A percentile compares a stretch with the other conserved stretches of the same genome.
Evolutionary conservation across 495 filamentous ascomycete species (phyloP).

Genomic region (Cryomyces minteri): DNA sequence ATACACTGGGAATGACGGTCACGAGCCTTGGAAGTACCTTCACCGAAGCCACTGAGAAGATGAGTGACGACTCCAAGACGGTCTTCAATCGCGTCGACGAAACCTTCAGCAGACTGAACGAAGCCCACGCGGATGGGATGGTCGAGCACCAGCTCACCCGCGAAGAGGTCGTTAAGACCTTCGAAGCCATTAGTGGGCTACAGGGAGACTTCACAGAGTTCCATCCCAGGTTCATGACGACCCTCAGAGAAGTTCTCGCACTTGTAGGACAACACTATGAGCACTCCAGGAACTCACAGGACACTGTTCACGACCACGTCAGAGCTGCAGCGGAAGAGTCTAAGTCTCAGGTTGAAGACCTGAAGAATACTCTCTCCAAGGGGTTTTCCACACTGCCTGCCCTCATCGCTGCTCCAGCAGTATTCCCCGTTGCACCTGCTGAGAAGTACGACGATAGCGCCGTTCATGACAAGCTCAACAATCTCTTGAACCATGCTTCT

Average conservation of each 20-base stretch:
- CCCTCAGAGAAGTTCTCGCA: slow-evolving; percentile 63
- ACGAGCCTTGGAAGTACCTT: slow-evolving; percentile 22
- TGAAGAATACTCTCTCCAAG: slow-evolving; percentile 33
- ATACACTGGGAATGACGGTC: slow-evolving; percentile 59
- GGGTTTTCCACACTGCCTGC: slow-evolving; percentile 31
- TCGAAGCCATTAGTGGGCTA: slow-evolving; percentile 53
- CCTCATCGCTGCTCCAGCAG: slow-evolving; percentile 24
- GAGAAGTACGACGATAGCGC: slow-evolving; percentile 49
- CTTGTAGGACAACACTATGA: slow-evolving; percentile 72
- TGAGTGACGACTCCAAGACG: slow-evolving; percentile 65
- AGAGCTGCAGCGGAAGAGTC: slow-evolving; percentile 13
- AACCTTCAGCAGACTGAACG: slow-evolving; percentile 57
- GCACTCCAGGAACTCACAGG: slow-evolving; percentile 32
- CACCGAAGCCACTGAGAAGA: slow-evolving; percentile 67
- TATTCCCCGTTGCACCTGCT: slow-evolving; percentile 15
- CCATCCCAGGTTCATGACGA: slow-evolving; percentile 67
- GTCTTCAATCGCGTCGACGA: slow-evolving; percentile 65
- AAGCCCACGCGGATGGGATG: slow-evolving; percentile 51
- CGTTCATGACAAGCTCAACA: slow-evolving; percentile 75
- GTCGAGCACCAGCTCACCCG: slow-evolving; percentile 59
- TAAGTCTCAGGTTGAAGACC: slow-evolving; percentile 27
- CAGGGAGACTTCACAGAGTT: slow-evolving; percentile 60
- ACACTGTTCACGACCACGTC: slow-evolving; percentile 13
- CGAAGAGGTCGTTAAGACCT: slow-evolving; percentile 51
- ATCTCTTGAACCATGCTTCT: slow-evolving; percentile 43